phyloP scores from a whole-genome alignment of 2,329 filamentous ascomycete genomes.

The Tothia fuscella region DNA sequence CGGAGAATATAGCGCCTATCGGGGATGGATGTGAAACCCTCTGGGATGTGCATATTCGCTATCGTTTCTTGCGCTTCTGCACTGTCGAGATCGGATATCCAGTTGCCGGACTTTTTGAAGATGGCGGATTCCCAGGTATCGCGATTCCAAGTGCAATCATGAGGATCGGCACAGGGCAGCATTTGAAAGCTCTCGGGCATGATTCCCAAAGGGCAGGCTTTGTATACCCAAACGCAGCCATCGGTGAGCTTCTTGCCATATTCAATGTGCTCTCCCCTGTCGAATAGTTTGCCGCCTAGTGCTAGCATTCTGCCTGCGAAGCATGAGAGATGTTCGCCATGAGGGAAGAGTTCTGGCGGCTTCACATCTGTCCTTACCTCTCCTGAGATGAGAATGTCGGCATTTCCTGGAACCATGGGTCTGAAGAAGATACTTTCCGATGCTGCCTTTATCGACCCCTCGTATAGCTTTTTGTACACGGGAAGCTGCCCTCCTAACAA shows the following conservation, averaged over 20 bases:
- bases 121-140: too few species aligned
- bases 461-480: constrained; percentile 64
- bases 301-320: constrained; percentile 45
- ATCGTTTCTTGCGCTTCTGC: background rate
- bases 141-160: constrained; percentile 1
- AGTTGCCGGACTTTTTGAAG: constrained; percentile 18
- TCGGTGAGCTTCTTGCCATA: constrained; percentile 39
- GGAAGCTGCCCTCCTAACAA: constrained; percentile 49
- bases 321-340: constrained; percentile 40
- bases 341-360: constrained; percentile 31
- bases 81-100: background rate
- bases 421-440: constrained; percentile 65
- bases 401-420: constrained; percentile 56
- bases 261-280: constrained; percentile 34
- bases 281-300: constrained; percentile 40
- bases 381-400: constrained; percentile 62
- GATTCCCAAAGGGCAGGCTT: constrained; percentile 36
- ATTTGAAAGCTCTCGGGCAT: constrained; percentile 41
- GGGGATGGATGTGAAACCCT: constrained; percentile 23
- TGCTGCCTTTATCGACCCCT: constrained; percentile 52
- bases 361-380: constrained; percentile 27
- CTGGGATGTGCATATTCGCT: background rate
- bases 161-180: constrained; percentile 29
- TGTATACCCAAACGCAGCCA: constrained; percentile 45
- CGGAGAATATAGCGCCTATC: constrained; percentile 30